Percentiles rank a stretch among this genome's conserved stretches.
Evolutionary conservation across 371 early-diverging fungal genomes (phyloP).

Genomic region (Rhizopus stolonifer): DNA sequence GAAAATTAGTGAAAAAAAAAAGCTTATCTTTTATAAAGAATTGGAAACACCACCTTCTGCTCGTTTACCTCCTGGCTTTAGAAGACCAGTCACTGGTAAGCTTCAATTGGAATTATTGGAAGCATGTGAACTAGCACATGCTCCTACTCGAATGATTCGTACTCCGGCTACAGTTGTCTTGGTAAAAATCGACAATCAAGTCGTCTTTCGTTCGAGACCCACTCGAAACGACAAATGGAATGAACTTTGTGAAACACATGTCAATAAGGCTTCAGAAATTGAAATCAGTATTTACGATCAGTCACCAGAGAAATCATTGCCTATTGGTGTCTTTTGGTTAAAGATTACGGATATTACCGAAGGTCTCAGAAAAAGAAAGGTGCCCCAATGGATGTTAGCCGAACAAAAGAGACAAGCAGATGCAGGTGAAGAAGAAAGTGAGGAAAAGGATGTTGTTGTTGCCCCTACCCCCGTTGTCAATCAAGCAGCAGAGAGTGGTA

Average conservation of each 20-base stretch:
- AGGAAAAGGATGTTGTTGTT: conserved; percentile 9
- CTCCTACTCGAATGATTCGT: conserved; percentile 59
- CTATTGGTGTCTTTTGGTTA: conserved; percentile 83
- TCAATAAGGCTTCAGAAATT: conserved; percentile 89
- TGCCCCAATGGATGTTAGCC: conserved; percentile 35
- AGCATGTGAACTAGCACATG: conserved; percentile 67
- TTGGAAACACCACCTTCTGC: conserved; percentile 40
- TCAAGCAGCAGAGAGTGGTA: conserved; percentile 46
- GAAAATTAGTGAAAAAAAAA: background rate
- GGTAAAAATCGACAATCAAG: conserved; percentile 82
- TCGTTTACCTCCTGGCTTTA: conserved; percentile 62
- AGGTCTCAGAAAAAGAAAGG: conserved; percentile 68
- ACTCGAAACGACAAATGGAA: conserved; percentile 66
- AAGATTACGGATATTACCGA: conserved; percentile 79
- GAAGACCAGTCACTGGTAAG: conserved; percentile 74
- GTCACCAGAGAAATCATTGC: conserved; percentile 57
- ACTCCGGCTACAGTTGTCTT: conserved; percentile 69
- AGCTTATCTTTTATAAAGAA: conserved; percentile 16
- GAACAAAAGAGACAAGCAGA: conserved; percentile 43
- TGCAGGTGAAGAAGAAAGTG: conserved; percentile 18
- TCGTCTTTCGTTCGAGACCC: conserved; percentile 68
- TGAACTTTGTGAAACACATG: conserved; percentile 80
- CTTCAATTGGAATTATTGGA: conserved; percentile 66
- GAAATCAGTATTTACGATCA: conserved; percentile 83
- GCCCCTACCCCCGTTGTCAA: conserved; percentile 2